Percentiles rank a stretch among this genome's conserved stretches.
phyloP scores from a whole-genome alignment of 2,329 filamentous ascomycete genomes.

The Fusarium compactum region DNA sequence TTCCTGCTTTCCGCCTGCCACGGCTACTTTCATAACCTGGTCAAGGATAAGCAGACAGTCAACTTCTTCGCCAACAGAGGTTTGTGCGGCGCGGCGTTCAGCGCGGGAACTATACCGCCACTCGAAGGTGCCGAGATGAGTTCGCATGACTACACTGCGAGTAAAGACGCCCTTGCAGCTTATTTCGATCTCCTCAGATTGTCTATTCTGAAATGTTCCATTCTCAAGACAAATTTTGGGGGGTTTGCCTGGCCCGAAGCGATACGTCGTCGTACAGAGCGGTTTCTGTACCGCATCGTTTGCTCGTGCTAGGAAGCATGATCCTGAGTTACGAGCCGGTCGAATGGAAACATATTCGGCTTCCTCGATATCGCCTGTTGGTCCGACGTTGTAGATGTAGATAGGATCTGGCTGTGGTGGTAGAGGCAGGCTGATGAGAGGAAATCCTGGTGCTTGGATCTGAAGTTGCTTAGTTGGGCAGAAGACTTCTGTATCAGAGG shows the following conservation, averaged over 20 bases:
- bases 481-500: conserved; percentile 50
- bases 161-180: conserved; percentile 57
- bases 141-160: conserved; percentile 60
- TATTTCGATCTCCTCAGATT: conserved; percentile 46
- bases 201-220: background rate
- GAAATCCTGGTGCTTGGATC: conserved; percentile 61
- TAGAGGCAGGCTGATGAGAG: conserved; percentile 57
- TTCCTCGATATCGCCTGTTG: conserved; percentile 54
- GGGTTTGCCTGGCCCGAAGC: conserved; percentile 65
- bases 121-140: conserved; percentile 63
- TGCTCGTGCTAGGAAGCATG: conserved; percentile 61
- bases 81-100: conserved; percentile 57
- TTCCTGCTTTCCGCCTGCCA: conserved; percentile 46
- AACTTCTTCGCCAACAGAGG: conserved; percentile 44
- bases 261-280: conserved; percentile 67
- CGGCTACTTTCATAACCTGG: conserved; percentile 53
- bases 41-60: conserved; percentile 65
- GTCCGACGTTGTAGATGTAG: conserved; percentile 56
- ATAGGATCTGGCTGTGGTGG: conserved; percentile 56
- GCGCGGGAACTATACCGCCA: conserved; percentile 66
- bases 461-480: conserved; percentile 60
- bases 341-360: conserved; percentile 66
- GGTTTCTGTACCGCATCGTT: conserved; percentile 51
- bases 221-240: conserved; percentile 57
- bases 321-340: conserved; percentile 59